Percentiles rank a stretch among this genome's conserved stretches.
These are phyloP conservation scores for Sordariomycetes sp. DNA, from an alignment of 2,329 filamentous ascomycete genomes.

Conservation along the genomic window DNA sequence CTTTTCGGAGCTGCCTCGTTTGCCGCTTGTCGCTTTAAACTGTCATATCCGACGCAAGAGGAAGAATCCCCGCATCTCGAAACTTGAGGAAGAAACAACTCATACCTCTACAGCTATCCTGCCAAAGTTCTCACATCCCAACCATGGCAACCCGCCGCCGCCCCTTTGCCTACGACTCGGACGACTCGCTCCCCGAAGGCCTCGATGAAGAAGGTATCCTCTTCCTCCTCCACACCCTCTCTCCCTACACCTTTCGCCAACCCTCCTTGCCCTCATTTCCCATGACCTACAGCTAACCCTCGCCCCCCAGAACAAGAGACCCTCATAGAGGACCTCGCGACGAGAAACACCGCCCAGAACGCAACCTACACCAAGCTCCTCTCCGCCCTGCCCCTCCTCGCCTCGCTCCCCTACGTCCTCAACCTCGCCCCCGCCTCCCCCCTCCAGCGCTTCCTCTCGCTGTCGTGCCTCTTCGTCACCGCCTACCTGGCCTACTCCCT, in stretches of 20 bases:
- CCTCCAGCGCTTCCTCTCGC: conserved; percentile 36
- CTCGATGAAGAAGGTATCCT: conserved; percentile 64
- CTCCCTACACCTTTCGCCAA: neutral
- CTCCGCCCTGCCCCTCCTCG: conserved; percentile 46
- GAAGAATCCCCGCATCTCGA: no score
- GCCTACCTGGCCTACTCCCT: conserved; percentile 49
- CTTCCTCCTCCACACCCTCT: neutral
- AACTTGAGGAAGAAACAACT: no score
- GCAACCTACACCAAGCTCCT: conserved; percentile 47
- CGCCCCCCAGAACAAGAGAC: conserved; percentile 47
- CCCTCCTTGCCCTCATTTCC: neutral
- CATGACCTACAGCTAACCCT: neutral
- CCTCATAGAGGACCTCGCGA: conserved; percentile 44
- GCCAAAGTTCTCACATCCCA: neutral
- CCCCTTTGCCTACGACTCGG: conserved; percentile 63
- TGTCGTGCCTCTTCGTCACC: conserved; percentile 54
- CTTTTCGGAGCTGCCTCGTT: neutral
- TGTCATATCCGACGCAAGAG: neutral
- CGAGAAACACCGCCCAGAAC: conserved; percentile 47
- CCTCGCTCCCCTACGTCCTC: conserved; percentile 43
- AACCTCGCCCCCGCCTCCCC: conserved; percentile 27
- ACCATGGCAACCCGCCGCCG: conserved; percentile 47
- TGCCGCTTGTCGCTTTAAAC: neutral
- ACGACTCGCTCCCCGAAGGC: conserved; percentile 43
- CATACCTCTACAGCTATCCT: no score